Conservation (phyloP, 305 asterid species). For the Nicotiana rustica region DNA sequence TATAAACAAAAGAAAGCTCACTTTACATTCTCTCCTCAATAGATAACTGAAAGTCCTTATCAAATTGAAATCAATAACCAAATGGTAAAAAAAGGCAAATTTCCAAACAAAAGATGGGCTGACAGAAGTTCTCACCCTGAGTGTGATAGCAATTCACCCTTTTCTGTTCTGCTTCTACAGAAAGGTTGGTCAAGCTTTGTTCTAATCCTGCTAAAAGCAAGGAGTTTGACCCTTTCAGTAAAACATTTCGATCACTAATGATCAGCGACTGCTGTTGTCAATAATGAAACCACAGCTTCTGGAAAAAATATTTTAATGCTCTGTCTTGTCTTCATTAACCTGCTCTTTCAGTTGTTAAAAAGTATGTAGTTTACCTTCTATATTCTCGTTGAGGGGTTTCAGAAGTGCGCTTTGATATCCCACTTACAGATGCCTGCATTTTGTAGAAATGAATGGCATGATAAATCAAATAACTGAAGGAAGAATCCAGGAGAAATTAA, state of each 20-base stretch:
- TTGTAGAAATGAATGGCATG: constrained; percentile 10
- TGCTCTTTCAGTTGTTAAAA: constrained; percentile 26
- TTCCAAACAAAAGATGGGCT: constrained; percentile 17
- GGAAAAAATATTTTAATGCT: constrained; percentile 33
- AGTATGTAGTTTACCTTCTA: constrained; percentile 51
- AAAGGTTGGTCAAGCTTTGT: neutral
- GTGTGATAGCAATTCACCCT: neutral
- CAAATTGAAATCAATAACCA: constrained; percentile 3
- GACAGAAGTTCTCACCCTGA: constrained; percentile 17
- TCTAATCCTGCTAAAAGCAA: constrained; percentile 21
- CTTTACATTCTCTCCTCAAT: neutral
- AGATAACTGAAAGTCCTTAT: neutral
- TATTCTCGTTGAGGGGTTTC: constrained; percentile 49
- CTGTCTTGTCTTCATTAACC: neutral
- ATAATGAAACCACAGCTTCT: constrained; percentile 29
- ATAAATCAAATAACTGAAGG: constrained; percentile 30
- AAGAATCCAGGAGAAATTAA: constrained; percentile 28
- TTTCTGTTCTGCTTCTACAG: constrained; percentile 24
- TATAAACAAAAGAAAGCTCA: constrained; percentile 4
- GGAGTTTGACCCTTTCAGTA: neutral
- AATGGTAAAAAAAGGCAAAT: neutral
- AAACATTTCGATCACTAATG: neutral
- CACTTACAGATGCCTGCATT: constrained; percentile 58
- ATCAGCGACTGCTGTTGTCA: neutral
- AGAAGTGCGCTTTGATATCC: constrained; percentile 47